Conservation (phyloP, 169 alveolate genomes). For the Plasmodium vinckei region DNA sequence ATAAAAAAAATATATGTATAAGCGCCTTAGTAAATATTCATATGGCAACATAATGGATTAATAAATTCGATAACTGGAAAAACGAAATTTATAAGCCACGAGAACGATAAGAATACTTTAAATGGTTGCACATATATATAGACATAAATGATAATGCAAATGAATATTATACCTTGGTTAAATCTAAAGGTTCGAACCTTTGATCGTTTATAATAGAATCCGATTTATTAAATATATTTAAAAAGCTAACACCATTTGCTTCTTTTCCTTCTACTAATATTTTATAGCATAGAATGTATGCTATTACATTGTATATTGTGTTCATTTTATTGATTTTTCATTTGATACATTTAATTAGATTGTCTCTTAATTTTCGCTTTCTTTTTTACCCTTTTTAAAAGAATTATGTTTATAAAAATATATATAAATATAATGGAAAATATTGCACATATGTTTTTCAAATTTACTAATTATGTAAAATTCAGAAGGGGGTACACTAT, state of each 20-base stretch:
- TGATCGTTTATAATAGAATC: constrained; percentile 6
- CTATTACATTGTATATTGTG: constrained; percentile 14
- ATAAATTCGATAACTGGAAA: too few relatives aligned
- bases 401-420: not conserved
- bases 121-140: too few relatives aligned
- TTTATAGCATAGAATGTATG: constrained; percentile 34
- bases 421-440: not conserved
- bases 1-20: constrained; percentile 1
- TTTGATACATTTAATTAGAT: not conserved
- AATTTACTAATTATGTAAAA: too few relatives aligned
- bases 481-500: too few relatives aligned
- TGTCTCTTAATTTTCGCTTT: too few relatives aligned
- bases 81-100: too few relatives aligned
- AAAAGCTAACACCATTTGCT: not conserved
- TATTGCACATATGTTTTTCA: too few relatives aligned
- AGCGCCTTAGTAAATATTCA: not conserved
- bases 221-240: constrained; percentile 7
- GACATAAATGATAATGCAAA: too few relatives aligned
- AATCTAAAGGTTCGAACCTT: constrained; percentile 5
- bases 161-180: constrained; percentile 14
- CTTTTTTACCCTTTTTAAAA: not conserved
- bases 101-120: too few relatives aligned
- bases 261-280: constrained; percentile 16
- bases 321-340: constrained; percentile 41
- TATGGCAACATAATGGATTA: not conserved